Evolutionary conservation across 148 eudicot genomes (phyloP), one percentile per base, ranked within the genome.

Genomic region (Chenopodium berlandieri): DNA sequence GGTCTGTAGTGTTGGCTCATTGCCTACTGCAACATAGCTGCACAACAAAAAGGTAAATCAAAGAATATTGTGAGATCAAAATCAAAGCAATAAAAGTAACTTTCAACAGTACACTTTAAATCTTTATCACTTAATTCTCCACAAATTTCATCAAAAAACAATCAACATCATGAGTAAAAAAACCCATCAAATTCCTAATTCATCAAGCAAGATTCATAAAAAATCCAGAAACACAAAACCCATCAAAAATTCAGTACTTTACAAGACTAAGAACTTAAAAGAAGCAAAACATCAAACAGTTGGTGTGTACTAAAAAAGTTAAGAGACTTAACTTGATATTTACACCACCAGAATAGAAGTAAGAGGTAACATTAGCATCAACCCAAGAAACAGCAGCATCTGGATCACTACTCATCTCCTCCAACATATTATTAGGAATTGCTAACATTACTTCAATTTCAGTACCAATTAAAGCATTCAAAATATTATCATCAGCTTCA

Each of bases 21-120:
- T 97, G 22, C 99, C 99, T 32, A 97, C 99, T n/a, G 98, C 99
- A 64, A 97, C 97, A 83, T 97, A 94, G 87, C 98, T 94, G 88
- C 71, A 86, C 78, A 81, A 72, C 32, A 71, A 20, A 70, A 37
- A 40, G 7, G 11, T 40, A 10, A 19, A 32, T 37, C 74, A 71
- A 71, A 44, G 0, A 70, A 8, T 7, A 72, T 19, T 72, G 31
- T 72, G 76, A 78, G 67, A 34, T 50, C 62, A 56, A 56, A 56
- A 56, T 56, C 20, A 17, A 56, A 56, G 6, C 62, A 56, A 56
- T 56, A 17, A 56, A 56, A 17, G 22, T 14, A 56, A 56, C 71
- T 27, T 17, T 4, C 7, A 30, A 67, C 34, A 32, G 34, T 32
- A 32, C 31, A 27, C 71, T 3, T 30, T n/a, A 69, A 31, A 69